phyloP scores from a whole-genome alignment of 257 asterid species.

The Craterostigma plantagineum region DNA sequence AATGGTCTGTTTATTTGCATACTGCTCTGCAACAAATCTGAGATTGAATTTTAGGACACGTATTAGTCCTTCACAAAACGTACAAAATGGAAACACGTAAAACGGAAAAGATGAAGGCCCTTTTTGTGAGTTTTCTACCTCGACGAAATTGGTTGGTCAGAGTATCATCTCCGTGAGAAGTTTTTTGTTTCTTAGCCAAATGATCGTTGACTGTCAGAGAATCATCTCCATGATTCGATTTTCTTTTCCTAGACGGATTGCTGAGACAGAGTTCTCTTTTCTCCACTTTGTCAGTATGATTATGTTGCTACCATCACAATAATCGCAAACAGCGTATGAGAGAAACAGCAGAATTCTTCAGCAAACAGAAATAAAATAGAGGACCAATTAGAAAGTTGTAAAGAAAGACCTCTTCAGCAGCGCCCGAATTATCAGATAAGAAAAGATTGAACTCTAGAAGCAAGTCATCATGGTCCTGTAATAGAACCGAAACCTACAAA shows the following conservation, averaged over 20 bases:
- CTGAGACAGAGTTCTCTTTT: too few species aligned
- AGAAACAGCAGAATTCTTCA: too few species aligned
- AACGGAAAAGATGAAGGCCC: neutral
- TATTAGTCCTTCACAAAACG: too few species aligned
- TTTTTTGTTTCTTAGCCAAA: too few species aligned
- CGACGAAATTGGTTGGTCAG: too few species aligned
- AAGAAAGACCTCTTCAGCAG: constrained; percentile 17
- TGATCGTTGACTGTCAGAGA: constrained; percentile 18
- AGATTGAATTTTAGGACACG: too few species aligned
- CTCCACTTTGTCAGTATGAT: too few species aligned
- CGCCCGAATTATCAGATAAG: constrained; percentile 40
- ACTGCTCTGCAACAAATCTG: constrained; percentile 22
- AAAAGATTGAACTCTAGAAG: constrained; percentile 64
- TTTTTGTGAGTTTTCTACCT: too few species aligned
- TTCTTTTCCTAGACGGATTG: constrained; percentile 16
- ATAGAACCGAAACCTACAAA: constrained; percentile 42
- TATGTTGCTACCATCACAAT: too few species aligned
- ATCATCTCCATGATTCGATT: constrained; percentile 24
- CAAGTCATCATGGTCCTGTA: constrained; percentile 42
- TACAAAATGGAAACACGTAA: neutral
- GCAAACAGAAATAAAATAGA: constrained; percentile 5
- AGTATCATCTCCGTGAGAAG: too few species aligned
- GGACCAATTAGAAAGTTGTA: too few species aligned
- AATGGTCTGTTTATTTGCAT: constrained; percentile 13
- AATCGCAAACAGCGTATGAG: constrained; percentile 28